These are phyloP conservation scores for Vickermania ingenoplastis DNA, from an alignment of 208 protist genomes.

Conservation along the genomic window DNA sequence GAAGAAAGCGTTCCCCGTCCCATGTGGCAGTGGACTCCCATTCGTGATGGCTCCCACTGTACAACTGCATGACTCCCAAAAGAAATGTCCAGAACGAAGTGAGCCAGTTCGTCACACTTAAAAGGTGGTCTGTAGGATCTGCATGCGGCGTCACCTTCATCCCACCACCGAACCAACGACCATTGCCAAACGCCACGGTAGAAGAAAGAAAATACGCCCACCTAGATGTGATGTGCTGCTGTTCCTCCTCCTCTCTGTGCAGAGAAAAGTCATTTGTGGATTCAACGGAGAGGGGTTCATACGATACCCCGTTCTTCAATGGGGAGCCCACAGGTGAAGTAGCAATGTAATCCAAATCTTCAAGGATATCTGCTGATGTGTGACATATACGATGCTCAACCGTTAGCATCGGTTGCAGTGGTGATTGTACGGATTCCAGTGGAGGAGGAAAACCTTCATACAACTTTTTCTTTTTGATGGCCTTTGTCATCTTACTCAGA, in stretches of 20 bases:
- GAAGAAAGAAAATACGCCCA: conserved; percentile 64
- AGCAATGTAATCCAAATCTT: background rate
- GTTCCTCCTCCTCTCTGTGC: background rate
- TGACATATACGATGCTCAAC: background rate
- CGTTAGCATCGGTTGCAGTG: background rate
- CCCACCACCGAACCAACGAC: conserved; percentile 74
- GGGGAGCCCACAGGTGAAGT: background rate
- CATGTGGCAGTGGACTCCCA: conserved; percentile 61
- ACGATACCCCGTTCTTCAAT: background rate
- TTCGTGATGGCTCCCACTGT: conserved; percentile 51
- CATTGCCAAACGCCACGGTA: conserved; percentile 72
- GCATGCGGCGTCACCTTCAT: conserved; percentile 67
- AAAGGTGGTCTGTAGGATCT: conserved; percentile 54
- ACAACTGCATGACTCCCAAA: conserved; percentile 28
- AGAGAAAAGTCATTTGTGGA: background rate
- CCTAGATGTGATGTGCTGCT: background rate
- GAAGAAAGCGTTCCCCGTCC: conserved; percentile 52
- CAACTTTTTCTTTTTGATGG: background rate
- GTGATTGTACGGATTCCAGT: background rate
- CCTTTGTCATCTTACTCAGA: background rate
- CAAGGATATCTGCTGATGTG: background rate
- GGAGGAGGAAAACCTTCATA: background rate
- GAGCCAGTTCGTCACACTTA: conserved; percentile 72
- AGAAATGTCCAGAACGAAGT: conserved; percentile 44
- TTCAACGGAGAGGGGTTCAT: background rate